Conservation (phyloP, 495 filamentous ascomycete species). For the Xylaria curta region DNA sequence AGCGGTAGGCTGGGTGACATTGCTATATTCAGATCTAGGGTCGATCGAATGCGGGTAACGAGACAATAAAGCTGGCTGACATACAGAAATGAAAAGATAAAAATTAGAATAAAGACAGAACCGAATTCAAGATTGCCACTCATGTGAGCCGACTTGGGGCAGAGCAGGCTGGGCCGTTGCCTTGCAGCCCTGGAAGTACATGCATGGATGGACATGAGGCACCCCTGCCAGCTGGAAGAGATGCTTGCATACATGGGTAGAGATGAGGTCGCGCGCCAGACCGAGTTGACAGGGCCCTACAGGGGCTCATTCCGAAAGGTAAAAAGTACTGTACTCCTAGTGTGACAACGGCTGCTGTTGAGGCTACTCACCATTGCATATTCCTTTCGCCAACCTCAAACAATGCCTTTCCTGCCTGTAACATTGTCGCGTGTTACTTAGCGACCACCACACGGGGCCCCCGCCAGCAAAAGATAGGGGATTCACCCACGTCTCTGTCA, state of each 20-base stretch:
- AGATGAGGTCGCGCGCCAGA: slow-evolving; percentile 36
- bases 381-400: slow-evolving; percentile 18
- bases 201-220: slow-evolving; percentile 30
- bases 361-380: slow-evolving; percentile 14
- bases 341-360: slow-evolving; percentile 10
- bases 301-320: slow-evolving; percentile 13
- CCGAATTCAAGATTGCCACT: slow-evolving; percentile 28
- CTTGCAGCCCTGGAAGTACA: slow-evolving; percentile 29
- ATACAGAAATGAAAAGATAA: slow-evolving; percentile 16
- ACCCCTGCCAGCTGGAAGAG: slow-evolving; percentile 42
- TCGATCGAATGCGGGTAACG: slow-evolving; percentile 37
- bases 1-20: slow-evolving; percentile 47
- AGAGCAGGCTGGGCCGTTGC: slow-evolving; percentile 31
- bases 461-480: slow-evolving; percentile 4
- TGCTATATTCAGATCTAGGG: slow-evolving; percentile 55
- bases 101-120: slow-evolving; percentile 24
- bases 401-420: slow-evolving; percentile 15
- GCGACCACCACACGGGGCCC: neutral
- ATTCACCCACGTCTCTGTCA: slow-evolving; percentile 2
- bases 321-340: neutral
- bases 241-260: slow-evolving; percentile 35
- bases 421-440: slow-evolving; percentile 9
- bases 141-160: slow-evolving; percentile 32
- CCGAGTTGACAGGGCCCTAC: slow-evolving; percentile 22
- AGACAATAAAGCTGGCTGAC: slow-evolving; percentile 21